These are phyloP conservation scores for Ilyonectria mors-panacis DNA, from an alignment of 2,329 filamentous ascomycete species.

Conservation along the genomic window DNA sequence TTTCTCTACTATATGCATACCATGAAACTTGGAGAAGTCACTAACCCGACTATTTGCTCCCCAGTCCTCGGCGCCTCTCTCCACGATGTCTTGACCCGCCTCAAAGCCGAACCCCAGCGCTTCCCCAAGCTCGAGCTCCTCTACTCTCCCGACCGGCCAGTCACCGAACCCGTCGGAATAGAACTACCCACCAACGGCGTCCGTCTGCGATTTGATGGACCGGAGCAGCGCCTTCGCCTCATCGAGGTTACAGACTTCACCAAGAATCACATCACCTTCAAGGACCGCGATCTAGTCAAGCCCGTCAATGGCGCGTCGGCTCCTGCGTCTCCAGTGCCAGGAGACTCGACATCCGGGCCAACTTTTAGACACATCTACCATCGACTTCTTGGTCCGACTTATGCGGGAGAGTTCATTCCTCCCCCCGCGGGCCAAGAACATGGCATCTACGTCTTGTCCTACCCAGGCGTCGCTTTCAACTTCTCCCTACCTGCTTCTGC, in stretches of 20 bases:
- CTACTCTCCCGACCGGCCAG: slow-evolving; percentile 82
- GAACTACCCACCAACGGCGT: slow-evolving; percentile 88
- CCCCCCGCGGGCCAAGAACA: slow-evolving; percentile 68
- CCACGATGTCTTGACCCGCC: slow-evolving; percentile 87
- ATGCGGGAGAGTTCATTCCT: slow-evolving; percentile 91
- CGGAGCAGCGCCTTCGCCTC: slow-evolving; percentile 90
- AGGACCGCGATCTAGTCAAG: slow-evolving; percentile 82
- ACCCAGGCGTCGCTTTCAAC: slow-evolving; percentile 93
- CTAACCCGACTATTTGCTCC: slow-evolving; percentile 1
- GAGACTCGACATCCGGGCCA: slow-evolving; percentile 69
- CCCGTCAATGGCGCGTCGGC: slow-evolving; percentile 59
- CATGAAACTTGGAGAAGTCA: not conserved
- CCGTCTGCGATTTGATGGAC: slow-evolving; percentile 91
- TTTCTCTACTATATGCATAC: slow-evolving; percentile 11
- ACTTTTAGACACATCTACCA: slow-evolving; percentile 93
- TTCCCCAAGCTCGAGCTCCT: slow-evolving; percentile 88
- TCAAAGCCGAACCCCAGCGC: slow-evolving; percentile 87
- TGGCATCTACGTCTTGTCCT: slow-evolving; percentile 92
- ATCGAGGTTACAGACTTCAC: slow-evolving; percentile 94
- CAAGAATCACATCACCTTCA: slow-evolving; percentile 87
- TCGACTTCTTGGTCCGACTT: slow-evolving; percentile 92
- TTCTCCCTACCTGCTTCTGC: slow-evolving; percentile 83
- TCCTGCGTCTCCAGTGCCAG: slow-evolving; percentile 52
- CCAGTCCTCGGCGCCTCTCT: slow-evolving; percentile 90
- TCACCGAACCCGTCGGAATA: slow-evolving; percentile 82